Percentiles rank a stretch among this genome's conserved stretches.
These are phyloP conservation scores for Backusella morwellensis DNA, from an alignment of 192 early-diverging fungal species.

Conservation along the genomic window DNA sequence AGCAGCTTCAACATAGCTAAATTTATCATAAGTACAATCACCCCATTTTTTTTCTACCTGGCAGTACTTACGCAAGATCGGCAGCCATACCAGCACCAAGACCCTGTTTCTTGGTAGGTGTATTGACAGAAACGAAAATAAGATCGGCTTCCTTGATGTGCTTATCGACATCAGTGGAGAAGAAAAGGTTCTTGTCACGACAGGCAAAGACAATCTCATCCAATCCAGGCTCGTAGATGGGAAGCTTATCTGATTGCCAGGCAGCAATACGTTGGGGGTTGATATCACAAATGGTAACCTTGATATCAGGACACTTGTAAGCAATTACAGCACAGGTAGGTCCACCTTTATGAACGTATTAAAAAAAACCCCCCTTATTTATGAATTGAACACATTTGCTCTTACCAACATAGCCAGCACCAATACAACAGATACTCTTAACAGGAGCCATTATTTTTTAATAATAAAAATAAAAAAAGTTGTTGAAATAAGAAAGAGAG, in stretches of 20 bases:
- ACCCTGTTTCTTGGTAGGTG: conserved; percentile 78
- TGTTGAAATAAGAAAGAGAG: background rate
- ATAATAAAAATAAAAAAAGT: background rate
- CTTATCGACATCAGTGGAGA: conserved; percentile 78
- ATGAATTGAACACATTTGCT: background rate
- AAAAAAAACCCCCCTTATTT: background rate
- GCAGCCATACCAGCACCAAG: conserved; percentile 79
- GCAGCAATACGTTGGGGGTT: conserved; percentile 76
- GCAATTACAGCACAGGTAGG: conserved; percentile 93
- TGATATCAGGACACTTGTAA: conserved; percentile 80
- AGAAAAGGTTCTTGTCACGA: conserved; percentile 83
- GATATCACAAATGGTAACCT: conserved; percentile 89
- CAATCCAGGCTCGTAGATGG: conserved; percentile 91
- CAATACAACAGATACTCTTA: conserved; percentile 88
- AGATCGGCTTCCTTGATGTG: conserved; percentile 80
- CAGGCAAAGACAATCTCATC: conserved; percentile 75
- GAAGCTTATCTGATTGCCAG: conserved; percentile 85
- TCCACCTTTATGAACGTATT: conserved; percentile 58
- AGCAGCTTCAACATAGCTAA: conserved; percentile 77
- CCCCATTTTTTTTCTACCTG: background rate
- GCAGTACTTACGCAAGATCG: conserved; percentile 66
- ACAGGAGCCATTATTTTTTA: conserved; percentile 11
- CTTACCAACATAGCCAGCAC: conserved; percentile 94
- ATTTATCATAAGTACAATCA: background rate
- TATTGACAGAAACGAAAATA: conserved; percentile 95